A percentile compares a stretch with the other conserved stretches of the same genome.
Evolutionary conservation across 78 protist genomes (phyloP).

Genomic region (Dictyostelium purpureum): DNA sequence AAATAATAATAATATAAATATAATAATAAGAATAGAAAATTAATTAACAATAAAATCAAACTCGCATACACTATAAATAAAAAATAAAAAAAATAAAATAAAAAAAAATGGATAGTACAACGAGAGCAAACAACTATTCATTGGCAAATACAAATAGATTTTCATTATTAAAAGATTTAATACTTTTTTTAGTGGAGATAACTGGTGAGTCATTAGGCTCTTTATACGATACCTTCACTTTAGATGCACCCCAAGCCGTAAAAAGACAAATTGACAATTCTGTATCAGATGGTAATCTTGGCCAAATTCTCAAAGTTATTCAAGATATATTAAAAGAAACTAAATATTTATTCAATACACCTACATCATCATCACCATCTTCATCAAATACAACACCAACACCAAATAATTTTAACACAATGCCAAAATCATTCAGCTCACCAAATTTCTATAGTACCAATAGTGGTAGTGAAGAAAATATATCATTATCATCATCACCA

Average conservation of each 20-base stretch:
- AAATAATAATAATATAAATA: no score
- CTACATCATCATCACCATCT: no score
- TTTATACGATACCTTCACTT: neutral
- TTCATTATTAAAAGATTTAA: neutral
- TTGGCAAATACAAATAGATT: neutral
- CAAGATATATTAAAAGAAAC: neutral
- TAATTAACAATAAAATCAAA: no score
- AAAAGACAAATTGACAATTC: neutral
- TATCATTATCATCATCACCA: neutral
- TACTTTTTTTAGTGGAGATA: neutral
- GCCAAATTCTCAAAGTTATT: neutral
- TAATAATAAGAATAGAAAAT: no score
- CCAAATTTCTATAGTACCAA: neutral
- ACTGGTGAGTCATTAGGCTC: neutral
- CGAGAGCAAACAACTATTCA: neutral
- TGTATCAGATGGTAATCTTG: neutral
- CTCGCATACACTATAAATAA: neutral
- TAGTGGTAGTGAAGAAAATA: neutral
- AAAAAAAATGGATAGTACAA: neutral
- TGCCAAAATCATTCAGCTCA: neutral
- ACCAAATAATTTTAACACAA: neutral
- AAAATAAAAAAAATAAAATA: neutral
- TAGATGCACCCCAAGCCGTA: neutral
- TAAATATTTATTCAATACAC: neutral
- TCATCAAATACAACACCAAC: neutral